Percentiles rank a stretch among this genome's conserved stretches.
phyloP scores from a whole-genome alignment of 169 alveolate genomes.

The Plasmodium ovale region DNA sequence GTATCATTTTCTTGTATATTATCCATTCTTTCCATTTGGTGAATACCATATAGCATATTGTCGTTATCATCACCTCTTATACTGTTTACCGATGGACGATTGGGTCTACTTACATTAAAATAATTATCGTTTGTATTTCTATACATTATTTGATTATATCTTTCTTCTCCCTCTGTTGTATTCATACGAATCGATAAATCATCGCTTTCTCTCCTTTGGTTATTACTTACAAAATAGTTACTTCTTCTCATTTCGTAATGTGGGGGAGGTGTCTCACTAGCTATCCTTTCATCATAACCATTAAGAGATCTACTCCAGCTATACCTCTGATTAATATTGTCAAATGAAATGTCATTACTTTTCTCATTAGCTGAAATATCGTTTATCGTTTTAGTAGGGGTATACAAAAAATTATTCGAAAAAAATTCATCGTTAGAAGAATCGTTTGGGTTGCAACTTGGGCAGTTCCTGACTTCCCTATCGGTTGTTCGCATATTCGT shows the following conservation, averaged over 20 bases:
- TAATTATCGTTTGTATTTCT: not conserved
- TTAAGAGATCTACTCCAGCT: slow-evolving; percentile 8
- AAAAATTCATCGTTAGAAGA: slow-evolving; percentile 69
- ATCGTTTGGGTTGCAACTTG: not conserved
- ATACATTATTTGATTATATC: no score
- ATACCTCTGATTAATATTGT: slow-evolving; percentile 24
- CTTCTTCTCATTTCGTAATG: slow-evolving; percentile 46
- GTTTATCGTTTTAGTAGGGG: slow-evolving; percentile 38
- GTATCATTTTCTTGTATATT: not conserved
- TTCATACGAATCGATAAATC: not conserved
- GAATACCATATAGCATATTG: not conserved
- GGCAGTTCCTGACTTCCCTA: not conserved
- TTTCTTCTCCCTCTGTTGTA: not conserved
- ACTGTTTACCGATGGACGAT: slow-evolving; percentile 18
- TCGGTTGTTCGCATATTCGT: not conserved
- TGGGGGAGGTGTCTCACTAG: slow-evolving; percentile 21
- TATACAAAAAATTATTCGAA: slow-evolving; percentile 66
- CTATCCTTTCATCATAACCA: slow-evolving; percentile 6
- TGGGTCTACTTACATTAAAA: not conserved
- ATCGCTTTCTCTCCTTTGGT: slow-evolving; percentile 15
- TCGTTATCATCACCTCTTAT: slow-evolving; percentile 17
- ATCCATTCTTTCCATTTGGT: not conserved
- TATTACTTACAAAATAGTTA: slow-evolving; percentile 14
- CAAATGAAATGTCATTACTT: slow-evolving; percentile 49
- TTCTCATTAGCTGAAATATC: slow-evolving; percentile 5